Evolutionary conservation across 2,329 filamentous ascomycete species (phyloP), one percentile per base, ranked within the genome.

Genomic region (Furcasterigmium furcatum): DNA sequence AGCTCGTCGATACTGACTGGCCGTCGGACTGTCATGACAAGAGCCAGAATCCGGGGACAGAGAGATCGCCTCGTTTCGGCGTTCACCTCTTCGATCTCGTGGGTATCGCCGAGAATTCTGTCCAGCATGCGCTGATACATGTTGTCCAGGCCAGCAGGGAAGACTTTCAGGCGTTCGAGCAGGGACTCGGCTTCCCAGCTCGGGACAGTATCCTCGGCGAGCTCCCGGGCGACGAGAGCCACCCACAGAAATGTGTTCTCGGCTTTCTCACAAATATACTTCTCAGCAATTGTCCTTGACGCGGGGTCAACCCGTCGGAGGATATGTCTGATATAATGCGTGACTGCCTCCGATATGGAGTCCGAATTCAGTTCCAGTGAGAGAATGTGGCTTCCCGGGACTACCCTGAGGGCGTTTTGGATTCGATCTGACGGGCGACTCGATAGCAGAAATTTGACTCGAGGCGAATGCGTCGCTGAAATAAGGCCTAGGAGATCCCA

Each of bases 241-340:
- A 67, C 65, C 67, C 63, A 69, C 12, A 70, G 60, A 40, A 69
- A 68, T 1, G 69, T 74, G 8, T 52, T 58, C 14, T 68, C 49
- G 7, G 67, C 57, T 27, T 72, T 68, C 4, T 32, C 21, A 1
- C 19, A 34, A 2, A 70, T 30, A 32, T 58, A 38, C 1, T 38
- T 2, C 18, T 43, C 9, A 38, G 47, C 1, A 22, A 34, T 14
- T 43, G 10, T 21, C 60, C 59, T 20, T 16, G 7, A 30, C n/a
- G 27, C 27, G 7, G 27, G 10, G 7, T 30, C 27, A 30, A 7
- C 27, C 27, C 27, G 27, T 14, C n/a, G n/a, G 7, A 30, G 27
- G 27, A 10, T 10, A 14, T 30, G 27, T 14, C n/a, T 14, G 7
- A 30, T 30, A 14, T 30, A 30, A 14, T 14, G 10, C 4, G 10